phyloP scores from a whole-genome alignment of 306 rosid species.

The Ochetophila trinervis region DNA sequence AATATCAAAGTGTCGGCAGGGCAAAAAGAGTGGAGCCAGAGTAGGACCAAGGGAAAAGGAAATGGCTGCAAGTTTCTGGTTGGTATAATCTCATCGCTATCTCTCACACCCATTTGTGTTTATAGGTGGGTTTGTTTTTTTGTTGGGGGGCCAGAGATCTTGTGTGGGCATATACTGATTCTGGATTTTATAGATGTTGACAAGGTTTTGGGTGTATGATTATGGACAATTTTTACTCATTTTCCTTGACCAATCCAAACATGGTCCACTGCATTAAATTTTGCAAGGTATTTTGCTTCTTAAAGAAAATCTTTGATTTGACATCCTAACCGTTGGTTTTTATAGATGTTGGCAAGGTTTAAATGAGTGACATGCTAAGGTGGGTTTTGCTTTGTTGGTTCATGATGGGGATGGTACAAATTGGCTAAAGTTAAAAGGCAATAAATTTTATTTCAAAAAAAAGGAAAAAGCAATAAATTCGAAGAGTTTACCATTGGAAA shows the following conservation, averaged over 20 bases:
- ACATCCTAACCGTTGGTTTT: conserved; percentile 15
- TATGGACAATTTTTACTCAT: conserved; percentile 19
- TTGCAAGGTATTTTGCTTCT: conserved; percentile 6
- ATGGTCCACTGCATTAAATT: conserved; percentile 29
- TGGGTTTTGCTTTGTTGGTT: no score
- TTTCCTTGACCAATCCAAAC: conserved; percentile 2
- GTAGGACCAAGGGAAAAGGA: neutral
- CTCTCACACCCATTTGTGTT: neutral
- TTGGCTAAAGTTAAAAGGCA: no score
- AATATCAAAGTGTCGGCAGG: conserved; percentile 56
- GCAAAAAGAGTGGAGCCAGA: conserved; percentile 21
- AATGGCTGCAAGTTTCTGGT: conserved; percentile 30
- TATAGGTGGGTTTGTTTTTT: no score
- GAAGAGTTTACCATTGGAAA: no score
- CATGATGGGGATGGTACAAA: no score
- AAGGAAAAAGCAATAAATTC: no score
- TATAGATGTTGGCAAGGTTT: no score
- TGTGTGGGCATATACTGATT: conserved; percentile 27
- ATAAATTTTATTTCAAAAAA: no score
- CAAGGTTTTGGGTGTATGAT: conserved; percentile 24
- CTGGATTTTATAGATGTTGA: conserved; percentile 13
- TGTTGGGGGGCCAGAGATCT: conserved; percentile 10
- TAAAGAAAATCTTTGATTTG: conserved; percentile 13
- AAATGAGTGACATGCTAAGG: no score
- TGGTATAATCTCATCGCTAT: conserved; percentile 14